phyloP scores from a whole-genome alignment of 2,329 filamentous ascomycete species.

The Beauveria varroae region DNA sequence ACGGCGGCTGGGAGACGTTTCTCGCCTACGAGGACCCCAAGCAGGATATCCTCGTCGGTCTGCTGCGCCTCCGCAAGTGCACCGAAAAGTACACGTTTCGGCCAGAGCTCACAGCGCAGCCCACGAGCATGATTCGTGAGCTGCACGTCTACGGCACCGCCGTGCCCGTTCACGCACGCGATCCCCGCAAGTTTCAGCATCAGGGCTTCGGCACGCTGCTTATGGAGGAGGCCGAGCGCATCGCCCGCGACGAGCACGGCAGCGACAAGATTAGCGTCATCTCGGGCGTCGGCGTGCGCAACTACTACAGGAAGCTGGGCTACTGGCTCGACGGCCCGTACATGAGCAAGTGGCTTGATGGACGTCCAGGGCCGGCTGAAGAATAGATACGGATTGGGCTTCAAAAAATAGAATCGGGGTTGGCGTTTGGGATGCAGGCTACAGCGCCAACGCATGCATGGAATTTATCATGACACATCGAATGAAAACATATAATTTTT shows the following conservation, averaged over 20 bases:
- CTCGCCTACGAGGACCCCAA: conserved; percentile 96
- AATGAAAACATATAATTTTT: background rate
- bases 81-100: conserved; percentile 87
- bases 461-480: background rate
- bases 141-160: conserved; percentile 95
- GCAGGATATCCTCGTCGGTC: conserved; percentile 91
- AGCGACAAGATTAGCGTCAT: conserved; percentile 95
- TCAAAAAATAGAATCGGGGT: background rate
- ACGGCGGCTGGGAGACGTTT: conserved; percentile 98
- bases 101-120: conserved; percentile 75
- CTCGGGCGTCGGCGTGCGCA: conserved; percentile 91
- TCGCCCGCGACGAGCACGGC: conserved; percentile 88
- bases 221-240: conserved; percentile 97
- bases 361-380: conserved; percentile 16
- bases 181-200: conserved; percentile 96
- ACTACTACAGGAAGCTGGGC: conserved; percentile 88
- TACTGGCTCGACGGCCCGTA: conserved; percentile 93
- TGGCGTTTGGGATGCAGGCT: background rate
- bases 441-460: background rate
- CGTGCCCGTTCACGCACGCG: conserved; percentile 92
- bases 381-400: background rate
- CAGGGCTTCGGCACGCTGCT: conserved; percentile 92
- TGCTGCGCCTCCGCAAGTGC: conserved; percentile 85
- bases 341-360: conserved; percentile 60
- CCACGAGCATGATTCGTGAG: conserved; percentile 86